A percentile compares a stretch with the other conserved stretches of the same genome.
Conservation (phyloP, 75 land plant species). For the Selaginella moellendorffii region DNA sequence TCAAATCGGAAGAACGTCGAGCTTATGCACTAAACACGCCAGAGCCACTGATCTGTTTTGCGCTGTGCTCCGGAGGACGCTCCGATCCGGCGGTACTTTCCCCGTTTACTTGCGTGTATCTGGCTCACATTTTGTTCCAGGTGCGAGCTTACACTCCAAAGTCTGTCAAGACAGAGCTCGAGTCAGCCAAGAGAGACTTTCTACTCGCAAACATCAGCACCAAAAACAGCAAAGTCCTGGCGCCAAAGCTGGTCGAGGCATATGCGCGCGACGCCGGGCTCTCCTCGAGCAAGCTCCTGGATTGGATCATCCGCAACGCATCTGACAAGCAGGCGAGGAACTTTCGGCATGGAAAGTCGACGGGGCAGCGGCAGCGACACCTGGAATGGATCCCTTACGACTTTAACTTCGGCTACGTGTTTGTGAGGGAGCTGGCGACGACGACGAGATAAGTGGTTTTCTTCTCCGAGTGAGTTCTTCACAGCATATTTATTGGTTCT, state of each 20-base stretch:
- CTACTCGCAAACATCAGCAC: conserved; percentile 49
- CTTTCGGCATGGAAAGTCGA: neutral
- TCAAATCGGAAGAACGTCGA: conserved; percentile 25
- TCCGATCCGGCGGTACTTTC: conserved; percentile 54
- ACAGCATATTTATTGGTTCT: neutral
- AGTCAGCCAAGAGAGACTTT: conserved; percentile 48
- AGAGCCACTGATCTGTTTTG: conserved; percentile 63
- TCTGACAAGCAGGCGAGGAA: conserved; percentile 30
- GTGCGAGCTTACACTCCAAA: conserved; percentile 56
- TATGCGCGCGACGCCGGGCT: conserved; percentile 43
- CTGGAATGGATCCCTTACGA: conserved; percentile 4
- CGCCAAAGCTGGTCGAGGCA: conserved; percentile 56
- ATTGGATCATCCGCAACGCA: conserved; percentile 46
- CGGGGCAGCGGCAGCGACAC: conserved; percentile 19
- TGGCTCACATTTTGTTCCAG: conserved; percentile 18
- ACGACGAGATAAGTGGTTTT: no score
- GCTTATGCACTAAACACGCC: conserved; percentile 39
- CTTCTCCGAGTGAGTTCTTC: no score
- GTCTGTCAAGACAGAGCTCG: conserved; percentile 44
- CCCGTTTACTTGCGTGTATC: neutral
- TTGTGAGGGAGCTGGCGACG: conserved; percentile 2
- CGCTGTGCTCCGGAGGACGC: conserved; percentile 42
- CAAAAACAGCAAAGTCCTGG: conserved; percentile 46
- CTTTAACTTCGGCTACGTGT: neutral
- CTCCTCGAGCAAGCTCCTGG: conserved; percentile 29